These are phyloP conservation scores for Musa balbisiana DNA, from an alignment of 202 grass and related monocot genomes.

Conservation along the genomic window DNA sequence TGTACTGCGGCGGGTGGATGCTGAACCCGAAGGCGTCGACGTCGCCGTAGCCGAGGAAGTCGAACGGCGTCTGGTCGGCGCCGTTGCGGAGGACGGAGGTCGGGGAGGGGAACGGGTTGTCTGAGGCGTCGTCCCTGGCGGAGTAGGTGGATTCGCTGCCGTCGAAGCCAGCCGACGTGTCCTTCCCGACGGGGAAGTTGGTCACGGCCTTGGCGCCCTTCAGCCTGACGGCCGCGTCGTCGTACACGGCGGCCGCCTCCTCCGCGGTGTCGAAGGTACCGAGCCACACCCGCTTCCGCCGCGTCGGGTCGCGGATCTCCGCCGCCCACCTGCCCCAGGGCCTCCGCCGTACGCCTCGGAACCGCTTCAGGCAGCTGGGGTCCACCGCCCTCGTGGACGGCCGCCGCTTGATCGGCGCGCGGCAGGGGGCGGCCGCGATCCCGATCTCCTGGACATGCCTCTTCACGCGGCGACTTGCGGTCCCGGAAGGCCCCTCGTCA, in stretches of 20 bases:
- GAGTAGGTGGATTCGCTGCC: background rate
- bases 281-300: conserved; percentile 39
- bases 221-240: conserved; percentile 37
- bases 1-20: conserved; percentile 20
- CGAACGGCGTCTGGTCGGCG: conserved; percentile 2
- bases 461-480: background rate
- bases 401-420: background rate
- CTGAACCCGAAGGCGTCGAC: conserved; percentile 19
- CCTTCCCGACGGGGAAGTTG: conserved; percentile 21
- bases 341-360: conserved; percentile 30
- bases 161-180: background rate
- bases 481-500: background rate
- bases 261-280: conserved; percentile 48
- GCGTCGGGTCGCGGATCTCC: conserved; percentile 41
- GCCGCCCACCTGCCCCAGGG: conserved; percentile 46
- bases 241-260: conserved; percentile 47
- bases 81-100: conserved; percentile 8
- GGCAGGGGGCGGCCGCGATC: background rate
- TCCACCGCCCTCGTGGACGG: background rate
- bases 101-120: conserved; percentile 6
- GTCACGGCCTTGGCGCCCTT: conserved; percentile 37
- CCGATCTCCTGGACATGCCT: conserved; percentile 25
- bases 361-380: conserved; percentile 12
- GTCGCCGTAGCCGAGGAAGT: conserved; percentile 9
- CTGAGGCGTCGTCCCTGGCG: conserved; percentile 12